Evolutionary conservation across 257 asterid species (phyloP).

Genomic region (Rhazya stricta): DNA sequence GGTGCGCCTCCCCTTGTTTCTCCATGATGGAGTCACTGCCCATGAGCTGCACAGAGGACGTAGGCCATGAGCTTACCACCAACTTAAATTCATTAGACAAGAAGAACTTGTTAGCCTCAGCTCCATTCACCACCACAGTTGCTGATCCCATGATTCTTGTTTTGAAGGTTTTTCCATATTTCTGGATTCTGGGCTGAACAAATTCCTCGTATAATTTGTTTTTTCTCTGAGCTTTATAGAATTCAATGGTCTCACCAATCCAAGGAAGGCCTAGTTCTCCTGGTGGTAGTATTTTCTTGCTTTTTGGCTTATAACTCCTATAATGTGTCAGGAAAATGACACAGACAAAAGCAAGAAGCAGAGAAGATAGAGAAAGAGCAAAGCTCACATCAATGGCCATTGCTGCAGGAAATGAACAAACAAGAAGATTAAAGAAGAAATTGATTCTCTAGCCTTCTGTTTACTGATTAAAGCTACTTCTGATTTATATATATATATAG

Average conservation of each 20-base stretch:
- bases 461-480: conserved; percentile 5
- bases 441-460: conserved; percentile 1
- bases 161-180: conserved; percentile 63
- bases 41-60: conserved; percentile 81
- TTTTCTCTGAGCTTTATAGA: conserved; percentile 63
- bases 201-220: conserved; percentile 67
- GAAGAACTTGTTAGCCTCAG: conserved; percentile 75
- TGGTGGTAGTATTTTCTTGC: conserved; percentile 54
- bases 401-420: conserved; percentile 6
- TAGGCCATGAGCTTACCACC: conserved; percentile 90
- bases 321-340: conserved; percentile 24
- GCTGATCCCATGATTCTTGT: conserved; percentile 73
- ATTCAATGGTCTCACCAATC: conserved; percentile 77
- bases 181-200: conserved; percentile 49
- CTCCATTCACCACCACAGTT: conserved; percentile 78
- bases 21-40: conserved; percentile 79
- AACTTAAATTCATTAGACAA: conserved; percentile 77
- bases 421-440: conserved; percentile 13
- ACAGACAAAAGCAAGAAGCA: conserved; percentile 21
- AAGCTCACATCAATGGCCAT: conserved; percentile 31
- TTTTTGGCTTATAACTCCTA: conserved; percentile 15
- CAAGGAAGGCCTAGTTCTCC: conserved; percentile 76
- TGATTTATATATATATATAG: conserved; percentile 15
- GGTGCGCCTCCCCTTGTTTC: conserved; percentile 73
- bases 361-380: conserved; percentile 23